Evolutionary conservation across 140 eudicot species (phyloP), one percentile per base, ranked within the genome.

Genomic region (Stevia rebaudiana): DNA sequence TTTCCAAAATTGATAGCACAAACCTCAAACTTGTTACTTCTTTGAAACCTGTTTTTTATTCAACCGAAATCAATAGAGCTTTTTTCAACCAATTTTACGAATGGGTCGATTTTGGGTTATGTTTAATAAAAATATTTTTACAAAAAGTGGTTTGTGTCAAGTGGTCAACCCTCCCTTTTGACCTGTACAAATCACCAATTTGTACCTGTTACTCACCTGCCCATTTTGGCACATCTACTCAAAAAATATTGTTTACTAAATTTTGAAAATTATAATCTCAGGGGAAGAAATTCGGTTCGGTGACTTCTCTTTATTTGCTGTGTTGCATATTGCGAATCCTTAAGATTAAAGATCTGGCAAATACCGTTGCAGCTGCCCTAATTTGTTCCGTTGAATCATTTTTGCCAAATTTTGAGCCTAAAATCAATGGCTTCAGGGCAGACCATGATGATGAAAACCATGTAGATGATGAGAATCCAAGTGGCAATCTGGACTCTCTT

Each of bases 271-370:
- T 69, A 4, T 72, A 19, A 11, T 65, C 63, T 61, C 89, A 88
- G 96, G 95, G 53, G 67, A 73, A 51, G 64, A 73, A 69, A 73
- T 63, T 85, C 73, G 74, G 85, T 59, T 81, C 87, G 55, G 81
- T 80, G 72, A 85, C 94, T 49, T 88, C 95, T 59, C 71, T 88
- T 6, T 92, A 83, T 83, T 62, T 88, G 78, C 89, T 92, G 56
- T 83, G 92, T 82, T 92, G 89, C 83, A 85, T 92, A 61, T 63
- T 88, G 84, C 86, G 98, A 79, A 88, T 92, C 31, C 84, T 92
- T 57, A 92, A 92, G 73, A 88, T 92, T 69, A 92, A 92, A 83
- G 95, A 92, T 78, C 76, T 92, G 78, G 87, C 98, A 11, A 85
- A 85, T 77, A 88, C 80, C 53, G 82, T 92, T 79, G 95, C 85